Evolutionary conservation across 116 monocot species (phyloP), one percentile per base, ranked within the genome.

Genomic region (Trichopus zeylanicus): DNA sequence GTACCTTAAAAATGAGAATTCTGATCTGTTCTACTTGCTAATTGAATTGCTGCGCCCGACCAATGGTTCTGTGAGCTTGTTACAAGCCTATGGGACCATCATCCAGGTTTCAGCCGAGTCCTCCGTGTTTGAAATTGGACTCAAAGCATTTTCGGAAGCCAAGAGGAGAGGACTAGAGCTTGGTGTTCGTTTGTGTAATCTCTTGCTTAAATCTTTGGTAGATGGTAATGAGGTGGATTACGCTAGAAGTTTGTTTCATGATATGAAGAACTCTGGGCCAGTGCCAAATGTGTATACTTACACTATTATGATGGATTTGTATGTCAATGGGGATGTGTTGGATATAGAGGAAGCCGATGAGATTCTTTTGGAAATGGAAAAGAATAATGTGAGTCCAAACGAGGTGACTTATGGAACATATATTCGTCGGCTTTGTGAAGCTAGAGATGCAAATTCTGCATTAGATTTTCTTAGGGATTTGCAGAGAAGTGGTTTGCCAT

Each of bases 231-330:
- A 66, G 46, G 22, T 76, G 15, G 51, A 26, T 20, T 31, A 56
- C 33, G 78, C 57, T 5, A 58, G 46, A 20, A 56, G 51, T 59
- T 62, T 87, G 53, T 87, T 82, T 64, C n/a, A 61, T 53, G 67
- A 70, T 10, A 70, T 82, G 76, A 87, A 61, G 65, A 70, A 12
- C 22, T 63, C 54, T 2, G 82, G 76, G 16, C 78, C 79, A 10
- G 42, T 63, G 26, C 87, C 87, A 19, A 82, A 87, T 87, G 73
- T 78, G 10, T 79, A 73, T 46, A 73, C 75, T 53, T 87, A 78
- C 56, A 70, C 73, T 24, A 75, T 87, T 47, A 60, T 87, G 78
- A 67, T 87, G 51, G 53, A 64, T 57, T 60, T 79, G 38, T 79
- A 57, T 42, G 67, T 65, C 19, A 67, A 54, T 38, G 68, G 34